A percentile compares a stretch with the other conserved stretches of the same genome.
Conservation (phyloP, 164 flowering plant species). For the Euptelea pleiosperma region DNA sequence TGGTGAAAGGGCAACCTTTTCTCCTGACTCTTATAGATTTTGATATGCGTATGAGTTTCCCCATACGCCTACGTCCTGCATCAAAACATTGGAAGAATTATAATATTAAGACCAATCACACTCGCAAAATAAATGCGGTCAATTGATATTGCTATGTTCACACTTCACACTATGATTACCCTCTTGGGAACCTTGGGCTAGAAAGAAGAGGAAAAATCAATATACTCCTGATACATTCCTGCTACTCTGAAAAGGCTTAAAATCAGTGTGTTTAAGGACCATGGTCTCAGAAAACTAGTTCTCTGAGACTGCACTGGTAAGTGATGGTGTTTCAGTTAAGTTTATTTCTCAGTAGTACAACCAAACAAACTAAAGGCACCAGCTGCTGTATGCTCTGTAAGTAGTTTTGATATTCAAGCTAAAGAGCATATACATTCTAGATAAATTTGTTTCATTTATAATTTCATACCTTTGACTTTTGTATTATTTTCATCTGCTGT, state of each 20-base stretch:
- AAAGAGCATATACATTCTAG: not conserved
- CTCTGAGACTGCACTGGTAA: not conserved
- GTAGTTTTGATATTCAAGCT: too few relatives aligned
- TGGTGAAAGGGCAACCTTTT: slow-evolving; percentile 33
- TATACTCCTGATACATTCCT: too few relatives aligned
- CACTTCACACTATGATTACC: too few relatives aligned
- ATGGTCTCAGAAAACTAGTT: too few relatives aligned
- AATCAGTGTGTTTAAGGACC: too few relatives aligned
- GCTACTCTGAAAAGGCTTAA: too few relatives aligned
- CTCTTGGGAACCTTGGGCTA: not conserved
- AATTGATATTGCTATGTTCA: too few relatives aligned
- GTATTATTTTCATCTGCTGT: slow-evolving; percentile 27
- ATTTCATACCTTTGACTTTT: slow-evolving; percentile 37
- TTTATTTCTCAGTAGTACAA: not conserved
- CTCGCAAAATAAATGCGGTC: not conserved
- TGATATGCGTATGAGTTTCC: slow-evolving; percentile 37
- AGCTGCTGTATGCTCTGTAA: too few relatives aligned
- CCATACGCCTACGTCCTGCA: slow-evolving; percentile 42
- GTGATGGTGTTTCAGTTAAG: not conserved
- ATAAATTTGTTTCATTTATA: not conserved
- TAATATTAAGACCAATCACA: not conserved
- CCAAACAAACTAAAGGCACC: not conserved
- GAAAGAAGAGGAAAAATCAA: not conserved
- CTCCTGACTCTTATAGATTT: slow-evolving; percentile 33
- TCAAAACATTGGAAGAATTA: slow-evolving; percentile 2